Conservation (phyloP, 2,329 filamentous ascomycete species). For the Verticillium longisporum region DNA sequence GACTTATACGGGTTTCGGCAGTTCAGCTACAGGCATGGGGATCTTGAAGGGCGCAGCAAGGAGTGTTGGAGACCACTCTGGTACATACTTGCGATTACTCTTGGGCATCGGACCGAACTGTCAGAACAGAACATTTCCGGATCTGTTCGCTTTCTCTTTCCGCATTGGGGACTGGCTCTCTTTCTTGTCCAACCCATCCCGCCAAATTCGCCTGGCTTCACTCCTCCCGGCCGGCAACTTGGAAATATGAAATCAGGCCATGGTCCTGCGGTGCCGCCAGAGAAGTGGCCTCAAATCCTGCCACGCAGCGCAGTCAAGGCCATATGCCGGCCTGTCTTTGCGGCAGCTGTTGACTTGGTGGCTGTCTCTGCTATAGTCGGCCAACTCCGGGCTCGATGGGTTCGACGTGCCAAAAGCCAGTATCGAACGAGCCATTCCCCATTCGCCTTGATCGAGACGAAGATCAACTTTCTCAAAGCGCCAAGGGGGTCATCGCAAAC, state of each 20-base stretch:
- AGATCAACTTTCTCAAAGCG: background rate
- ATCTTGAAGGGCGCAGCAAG: background rate
- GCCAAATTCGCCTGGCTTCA: background rate
- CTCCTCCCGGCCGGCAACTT: background rate
- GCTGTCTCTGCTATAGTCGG: conserved; percentile 19
- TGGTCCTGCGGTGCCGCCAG: background rate
- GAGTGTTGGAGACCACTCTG: background rate
- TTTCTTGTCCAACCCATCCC: background rate
- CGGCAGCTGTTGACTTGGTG: background rate
- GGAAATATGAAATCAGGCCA: conserved; percentile 7
- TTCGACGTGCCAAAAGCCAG: background rate
- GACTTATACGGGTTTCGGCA: conserved; percentile 4
- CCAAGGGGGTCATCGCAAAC: conserved; percentile 4
- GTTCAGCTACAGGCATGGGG: conserved; percentile 7
- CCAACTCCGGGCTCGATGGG: background rate
- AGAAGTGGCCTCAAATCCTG: conserved; percentile 14
- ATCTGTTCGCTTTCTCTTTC: conserved; percentile 14
- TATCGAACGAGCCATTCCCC: background rate
- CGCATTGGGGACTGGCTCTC: background rate
- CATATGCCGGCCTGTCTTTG: too few species aligned
- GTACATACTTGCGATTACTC: background rate
- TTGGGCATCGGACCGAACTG: conserved; percentile 19
- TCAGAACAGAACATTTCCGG: background rate
- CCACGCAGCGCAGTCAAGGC: conserved; percentile 16
- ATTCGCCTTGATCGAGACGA: background rate